Base-by-base conservation (phyloP, 176 grass and related monocot species). In the Avena sativa region DNA sequence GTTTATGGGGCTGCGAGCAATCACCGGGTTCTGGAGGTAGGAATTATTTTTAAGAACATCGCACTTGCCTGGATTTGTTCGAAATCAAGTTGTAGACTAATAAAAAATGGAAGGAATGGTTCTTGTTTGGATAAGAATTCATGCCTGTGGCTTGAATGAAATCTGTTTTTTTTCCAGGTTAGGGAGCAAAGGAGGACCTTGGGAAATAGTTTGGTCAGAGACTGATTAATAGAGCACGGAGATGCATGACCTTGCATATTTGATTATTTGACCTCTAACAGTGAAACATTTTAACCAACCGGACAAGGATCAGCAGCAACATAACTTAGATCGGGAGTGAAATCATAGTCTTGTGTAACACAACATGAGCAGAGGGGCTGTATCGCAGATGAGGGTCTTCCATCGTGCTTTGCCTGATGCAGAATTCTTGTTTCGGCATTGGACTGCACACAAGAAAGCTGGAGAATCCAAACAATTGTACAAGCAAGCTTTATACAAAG, bases 1-100 rank as follows among this genome's bases (percentile, higher is more conserved):
- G 1, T 95, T 98, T 69, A 98, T 98, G 96, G 91, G 86, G 84
- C 87, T 95, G 86, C 85, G 93, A 91, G 73, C 90, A 69, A 38
- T 90, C 57, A 91, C 90, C 25, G 91, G 96, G 59, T 86, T 92
- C 10, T 93, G 88, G 81, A 98, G 96, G 96, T 62, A 80, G 14
- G 53, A 43, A 23, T 21, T 43, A 7, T 30, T 52, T 52, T 76
- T 51, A 28, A 17, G 47, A 76, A 16, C 55, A 14, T 79, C 8
- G 9, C 62, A n/a, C 16, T n/a, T 81, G 9, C 15, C 20, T 14
- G 5, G 62, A 30, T 26, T 56, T 55, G 46, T 53, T 43, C 6
- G 0, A 78, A 71, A 55, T 44, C 9, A 70, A 40, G 38, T 49
- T 43, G 16, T 9, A 19, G 5, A 61, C 63, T 60, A 61, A 0